phyloP scores from a whole-genome alignment of 106 monocot genomes.

The Phalaenopsis equestris region DNA sequence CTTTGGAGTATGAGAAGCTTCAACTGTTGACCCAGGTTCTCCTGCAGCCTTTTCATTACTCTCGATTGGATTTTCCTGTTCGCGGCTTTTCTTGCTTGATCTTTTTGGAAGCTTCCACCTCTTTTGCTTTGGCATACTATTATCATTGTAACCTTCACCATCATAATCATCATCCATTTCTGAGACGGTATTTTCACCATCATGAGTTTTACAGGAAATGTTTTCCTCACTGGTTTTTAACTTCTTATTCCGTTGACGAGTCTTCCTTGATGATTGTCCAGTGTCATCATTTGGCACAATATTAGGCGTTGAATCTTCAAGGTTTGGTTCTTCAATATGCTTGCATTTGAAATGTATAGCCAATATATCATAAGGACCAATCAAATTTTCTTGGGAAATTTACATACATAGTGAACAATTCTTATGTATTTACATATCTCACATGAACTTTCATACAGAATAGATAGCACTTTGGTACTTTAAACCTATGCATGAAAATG shows the following conservation, averaged over 20 bases:
- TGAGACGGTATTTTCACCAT: not conserved
- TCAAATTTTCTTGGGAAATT: not conserved
- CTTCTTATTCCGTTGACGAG: not conserved
- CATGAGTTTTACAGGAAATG: not conserved
- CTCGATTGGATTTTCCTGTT: not conserved
- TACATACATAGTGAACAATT: no score
- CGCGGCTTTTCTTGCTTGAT: not conserved
- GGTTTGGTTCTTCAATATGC: not conserved
- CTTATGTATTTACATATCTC: no score
- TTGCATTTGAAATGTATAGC: not conserved
- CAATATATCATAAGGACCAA: not conserved
- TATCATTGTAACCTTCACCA: conserved; percentile 8
- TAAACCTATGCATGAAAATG: no score
- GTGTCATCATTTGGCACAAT: not conserved
- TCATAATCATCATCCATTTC: conserved; percentile 2
- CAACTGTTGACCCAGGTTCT: not conserved
- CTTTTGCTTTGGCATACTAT: conserved; percentile 10
- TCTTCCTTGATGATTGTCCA: not conserved
- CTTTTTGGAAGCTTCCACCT: not conserved
- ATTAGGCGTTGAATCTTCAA: not conserved
- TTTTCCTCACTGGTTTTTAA: not conserved
- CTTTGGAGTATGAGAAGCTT: conserved; percentile 7
- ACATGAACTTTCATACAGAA: no score
- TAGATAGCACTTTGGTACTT: no score
- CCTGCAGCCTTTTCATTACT: not conserved